Conservation (phyloP, 257 asterid species). For the Plantago elongata region DNA sequence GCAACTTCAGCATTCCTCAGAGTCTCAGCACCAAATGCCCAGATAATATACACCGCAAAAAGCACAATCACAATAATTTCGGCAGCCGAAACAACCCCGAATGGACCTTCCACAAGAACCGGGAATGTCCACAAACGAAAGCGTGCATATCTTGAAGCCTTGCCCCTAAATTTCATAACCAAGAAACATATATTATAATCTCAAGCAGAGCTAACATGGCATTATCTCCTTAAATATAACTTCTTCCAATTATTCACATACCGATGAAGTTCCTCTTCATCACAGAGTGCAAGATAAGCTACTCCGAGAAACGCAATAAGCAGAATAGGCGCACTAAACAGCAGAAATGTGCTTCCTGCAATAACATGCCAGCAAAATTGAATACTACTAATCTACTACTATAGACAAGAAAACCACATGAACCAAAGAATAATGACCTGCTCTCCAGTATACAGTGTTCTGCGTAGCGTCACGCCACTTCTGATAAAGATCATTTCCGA, state of each 20-base stretch:
- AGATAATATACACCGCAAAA: constrained; percentile 42
- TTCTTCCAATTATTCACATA: constrained; percentile 10
- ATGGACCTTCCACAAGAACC: constrained; percentile 71
- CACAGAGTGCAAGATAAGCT: constrained; percentile 38
- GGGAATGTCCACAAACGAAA: constrained; percentile 82
- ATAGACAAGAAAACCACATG: not conserved
- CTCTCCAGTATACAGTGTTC: constrained; percentile 34
- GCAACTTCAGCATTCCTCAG: constrained; percentile 28
- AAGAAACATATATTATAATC: not conserved
- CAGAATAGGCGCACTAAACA: constrained; percentile 64
- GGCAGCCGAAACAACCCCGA: constrained; percentile 88
- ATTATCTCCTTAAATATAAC: not conserved
- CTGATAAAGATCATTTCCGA: not conserved
- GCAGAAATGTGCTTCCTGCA: constrained; percentile 54
- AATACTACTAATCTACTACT: not conserved
- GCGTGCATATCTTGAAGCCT: constrained; percentile 29
- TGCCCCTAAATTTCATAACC: constrained; percentile 30
- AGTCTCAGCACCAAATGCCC: constrained; percentile 51
- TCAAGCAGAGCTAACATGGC: not conserved
- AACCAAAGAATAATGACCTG: constrained; percentile 37
- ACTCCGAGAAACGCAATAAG: constrained; percentile 60
- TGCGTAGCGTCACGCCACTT: constrained; percentile 22
- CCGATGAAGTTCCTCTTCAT: constrained; percentile 41
- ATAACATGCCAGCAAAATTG: not conserved
- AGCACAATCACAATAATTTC: constrained; percentile 65